Evolutionary conservation across 2,329 filamentous ascomycete species (phyloP), one percentile per base, ranked within the genome.

Genomic region (Arthrobotrys iridis): DNA sequence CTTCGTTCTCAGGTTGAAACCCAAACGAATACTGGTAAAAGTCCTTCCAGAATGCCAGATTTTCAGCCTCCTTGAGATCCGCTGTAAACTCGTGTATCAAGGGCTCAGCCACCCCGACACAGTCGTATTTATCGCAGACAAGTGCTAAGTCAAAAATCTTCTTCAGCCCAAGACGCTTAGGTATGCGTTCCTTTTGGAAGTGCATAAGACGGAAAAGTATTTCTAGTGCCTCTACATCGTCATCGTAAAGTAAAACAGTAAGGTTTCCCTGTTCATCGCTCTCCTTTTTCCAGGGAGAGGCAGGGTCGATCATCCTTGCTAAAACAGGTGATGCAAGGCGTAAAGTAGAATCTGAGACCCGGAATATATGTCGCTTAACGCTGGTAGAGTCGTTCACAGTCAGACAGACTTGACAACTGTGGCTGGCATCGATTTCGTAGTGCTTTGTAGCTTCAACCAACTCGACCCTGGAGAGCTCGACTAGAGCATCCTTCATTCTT

Each of bases 101-200:
- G n/a, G 71, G 48, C 10, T 59, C 68, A 4, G 71, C 71, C n/a
- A 75, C 28, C 28, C 55, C 40, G n/a, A 75, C 46, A 35, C 71
- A 75, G 30, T 66, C 58, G 30, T 75, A 75, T 24, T 75, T 67
- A 30, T 75, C 71, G 26, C 71, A 75, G 4, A 60, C 40, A 2
- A 63, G 50, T 6, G 55, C 63, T 18, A 75, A 22, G 0, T 57
- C 20, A 26, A 75, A 75, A 4, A 75, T 64, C 8, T 24, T 46
- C 8, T 68, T 63, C 15, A 75, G n/a, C 15, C 40, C 57, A 3
- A 75, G 43, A 37, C 41, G 26, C 18, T 63, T 33, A 13, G 71
- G 71, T 10, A 68, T 35, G 5, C 15, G 8, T 8, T 68, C 26
- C 26, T 58, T 48, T 26, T 75, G 55, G 22, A 75, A 75, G 33